Base-by-base conservation (phyloP, 1,284 basidiomycete genomes). In the Ustilago lituana region DNA sequence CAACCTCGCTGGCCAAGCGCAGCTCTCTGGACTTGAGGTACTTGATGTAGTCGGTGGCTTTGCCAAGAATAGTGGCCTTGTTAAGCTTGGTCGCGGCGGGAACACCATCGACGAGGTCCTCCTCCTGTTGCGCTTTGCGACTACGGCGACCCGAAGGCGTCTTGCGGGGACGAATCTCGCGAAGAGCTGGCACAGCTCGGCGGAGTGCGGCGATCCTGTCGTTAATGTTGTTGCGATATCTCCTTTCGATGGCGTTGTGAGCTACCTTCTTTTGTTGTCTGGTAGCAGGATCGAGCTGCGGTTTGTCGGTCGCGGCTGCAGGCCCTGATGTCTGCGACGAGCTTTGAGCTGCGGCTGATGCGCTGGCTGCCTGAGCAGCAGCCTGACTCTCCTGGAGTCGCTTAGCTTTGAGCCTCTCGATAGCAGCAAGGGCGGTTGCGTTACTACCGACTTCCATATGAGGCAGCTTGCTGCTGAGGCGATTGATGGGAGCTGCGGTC, bases 121-220 rank as follows among this genome's bases (percentile, higher is more conserved):
- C 68, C 20, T 76, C 64, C 46, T 75, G 66, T 31, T 70, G 60
- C 4, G 66, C 74, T 36, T 78, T 77, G 8, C 76, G 66, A 36
- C 68, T 71, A 10, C 71, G 49, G 8, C 64, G 59, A 22, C 74
- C 74, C n/a, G 59, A 52, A 10, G 73, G 60, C 15, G 61, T 67
- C 61, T 74, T 76, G 53, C 61, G 58, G 4, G 79, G 73, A 9
- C 69, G 74, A 20, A 76, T 67, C 54, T 80, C 78, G 26, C 73
- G 88, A 31, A 93, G 85, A 0, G 91, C 92, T 1, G 91, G 91
- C 1, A 93, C 91, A 10, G 91, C 89, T 76, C 88, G 87, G 54
- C 90, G 89, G 37, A 80, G 74, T n/a, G 76, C 74, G 14, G 78
- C 73, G 35, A 80, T 79, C 31, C 79, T 71, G 56, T 79, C 79